Evolutionary conservation across 345 rosid species (phyloP), one percentile per base, ranked within the genome.

Genomic region (Theobroma cacao): DNA sequence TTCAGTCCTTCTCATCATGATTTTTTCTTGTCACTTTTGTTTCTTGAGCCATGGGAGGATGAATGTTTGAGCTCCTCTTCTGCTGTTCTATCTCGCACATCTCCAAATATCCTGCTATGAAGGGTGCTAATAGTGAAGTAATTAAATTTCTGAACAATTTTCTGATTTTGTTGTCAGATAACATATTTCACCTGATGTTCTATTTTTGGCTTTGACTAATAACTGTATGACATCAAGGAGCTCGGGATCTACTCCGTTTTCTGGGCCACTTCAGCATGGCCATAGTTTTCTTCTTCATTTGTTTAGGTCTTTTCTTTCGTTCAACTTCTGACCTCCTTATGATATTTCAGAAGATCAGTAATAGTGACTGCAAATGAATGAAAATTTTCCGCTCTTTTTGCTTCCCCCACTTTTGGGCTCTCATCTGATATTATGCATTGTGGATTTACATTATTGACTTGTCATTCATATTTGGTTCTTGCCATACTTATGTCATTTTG

Each of bases 21-120:
- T 20, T 36, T 53, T 56, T 24, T 38, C 64, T 24, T 56, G 10
- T 48, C 14, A 61, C 30, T 73, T 47, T 55, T 38, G 64, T 72
- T 56, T 72, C 26, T 72, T 72, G 31, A 72, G 60, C 61, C 75
- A 30, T 48, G 59, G 61, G 75, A 72, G 40, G 20, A 18, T 72
- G 26, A 55, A 34, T 73, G 64, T 36, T 73, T 73, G 47, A 56
- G 76, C 62, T 55, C 62, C 50, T 55, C 76, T 55, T 20, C 45
- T 55, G 50, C 31, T 53, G 76, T 73, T 55, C 48, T 22, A 73
- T 55, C 63, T 2, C 9, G 12, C 76, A 53, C 20, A 55, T 52
- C 20, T 56, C 50, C 76, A 55, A 56, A 55, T 72, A 50, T 56
- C 50, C 31, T 22, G 43, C 63, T 53, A 55, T 71, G 75, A 71